Evolutionary conservation across 2,329 filamentous ascomycete genomes (phyloP), one percentile per base, ranked within the genome.

Genomic region (Xylariaceae sp.): DNA sequence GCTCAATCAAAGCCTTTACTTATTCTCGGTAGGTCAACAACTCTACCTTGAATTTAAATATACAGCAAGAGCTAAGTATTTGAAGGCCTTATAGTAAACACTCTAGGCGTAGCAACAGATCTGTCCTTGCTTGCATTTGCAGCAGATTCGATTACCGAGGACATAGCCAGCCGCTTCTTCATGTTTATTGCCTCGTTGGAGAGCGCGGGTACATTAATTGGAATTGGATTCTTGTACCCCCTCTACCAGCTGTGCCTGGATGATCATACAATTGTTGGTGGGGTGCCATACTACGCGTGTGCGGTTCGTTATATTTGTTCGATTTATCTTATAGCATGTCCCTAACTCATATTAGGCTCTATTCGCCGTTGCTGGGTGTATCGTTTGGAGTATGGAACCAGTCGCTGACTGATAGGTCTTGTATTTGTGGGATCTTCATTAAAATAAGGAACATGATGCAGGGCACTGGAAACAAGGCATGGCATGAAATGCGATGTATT

Each of bases 271-370:
- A 20, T 44, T 15, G 8, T 53, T 1, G 50, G 50, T 16, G 50
- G 50, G n/a, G 29, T 43, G 1, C 50, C 50, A 26, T 53, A 53
- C 24, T 53, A 53, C n/a, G 7, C 49, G 5, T 53, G 50, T 10
- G 44, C 44, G 15, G 50, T 53, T 49, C 10, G 50, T 53, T 18
- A 9, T 2, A 4, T 15, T 4, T 2, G 10, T 13, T 18, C 11
- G 10, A 6, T 15, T 26, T 23, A 1, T 21, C 9, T 3, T 1
- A 1, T 3, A 1, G 26, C 15, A 13, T 30, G n/a, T n/a, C 46
- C 6, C 36, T 53, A 43, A 48, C 29, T 1, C 18, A 11, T 9
- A 7, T 21, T 40, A 53, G 50, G 36, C 21, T 3, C 29, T 53
- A 10, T 53, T 47, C n/a, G 33, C 26, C 15, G 23, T 47, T 15